Percentiles rank a stretch among this genome's conserved stretches.
phyloP scores from a whole-genome alignment of 2,329 filamentous ascomycete genomes.

The Penicillium palitans region DNA sequence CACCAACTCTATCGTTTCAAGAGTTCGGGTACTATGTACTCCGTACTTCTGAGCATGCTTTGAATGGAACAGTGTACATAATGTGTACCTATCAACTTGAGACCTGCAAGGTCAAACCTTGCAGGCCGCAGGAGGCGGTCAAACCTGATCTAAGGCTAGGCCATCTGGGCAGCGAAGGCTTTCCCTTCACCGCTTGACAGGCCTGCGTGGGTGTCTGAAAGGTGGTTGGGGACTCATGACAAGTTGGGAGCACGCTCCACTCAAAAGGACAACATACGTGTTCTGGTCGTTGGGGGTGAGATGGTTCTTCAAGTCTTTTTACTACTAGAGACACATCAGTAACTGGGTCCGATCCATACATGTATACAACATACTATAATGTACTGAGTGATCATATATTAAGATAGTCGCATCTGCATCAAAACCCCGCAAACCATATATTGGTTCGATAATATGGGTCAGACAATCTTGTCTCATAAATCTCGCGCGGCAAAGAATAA shows the following conservation, averaged over 20 bases:
- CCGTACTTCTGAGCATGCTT: constrained; percentile 11
- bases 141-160: constrained; percentile 21
- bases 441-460: constrained; percentile 3
- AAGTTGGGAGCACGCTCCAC: constrained; percentile 13
- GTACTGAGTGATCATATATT: constrained; percentile 4
- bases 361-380: not conserved
- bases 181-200: constrained; percentile 25
- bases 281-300: constrained; percentile 1
- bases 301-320: not conserved
- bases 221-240: constrained; percentile 12
- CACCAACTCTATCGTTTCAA: constrained; percentile 8
- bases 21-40: constrained; percentile 4
- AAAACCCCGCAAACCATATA: constrained; percentile 14
- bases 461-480: constrained; percentile 18
- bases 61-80: constrained; percentile 2
- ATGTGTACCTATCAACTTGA: constrained; percentile 11
- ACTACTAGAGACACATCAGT: not conserved
- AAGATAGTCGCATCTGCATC: constrained; percentile 4
- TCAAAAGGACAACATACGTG: constrained; percentile 5
- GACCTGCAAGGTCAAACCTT: constrained; percentile 32
- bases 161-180: constrained; percentile 14
- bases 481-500: constrained; percentile 21
- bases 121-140: constrained; percentile 32
- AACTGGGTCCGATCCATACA: not conserved
- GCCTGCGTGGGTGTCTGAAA: constrained; percentile 26